Base-by-base conservation (phyloP, 768 basidiomycete species). In the Grammothele lineata region DNA sequence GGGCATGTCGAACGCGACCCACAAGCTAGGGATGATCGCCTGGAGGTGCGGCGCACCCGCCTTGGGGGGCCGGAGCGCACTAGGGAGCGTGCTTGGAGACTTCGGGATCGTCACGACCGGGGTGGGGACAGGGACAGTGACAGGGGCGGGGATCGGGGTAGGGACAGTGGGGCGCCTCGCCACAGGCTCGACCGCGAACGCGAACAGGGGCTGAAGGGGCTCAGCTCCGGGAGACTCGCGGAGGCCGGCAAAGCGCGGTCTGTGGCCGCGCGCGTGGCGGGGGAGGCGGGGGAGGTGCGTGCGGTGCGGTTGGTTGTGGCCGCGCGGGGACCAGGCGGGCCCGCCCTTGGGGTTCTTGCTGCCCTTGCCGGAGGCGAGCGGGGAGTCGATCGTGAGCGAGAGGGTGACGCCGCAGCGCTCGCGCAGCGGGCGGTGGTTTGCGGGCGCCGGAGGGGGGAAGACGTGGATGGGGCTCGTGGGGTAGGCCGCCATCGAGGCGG, bases 281-380 rank as follows among this genome's bases (percentile, higher is more conserved):
- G 27, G 7, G 8, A 30, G 7, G 37, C 56, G 54, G 24, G 54
- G 60, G 14, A 58, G 53, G 43, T 53, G 33, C 45, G 39, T 54
- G 32, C 59, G 57, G 46, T 61, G 59, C 8, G 59, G 59, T 37
- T 61, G 57, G 42, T 54, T 18, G 47, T 58, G 55, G 21, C 51
- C 57, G 36, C 53, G 55, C 7, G 55, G 51, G 22, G 49, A 50
- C 52, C 56, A 51, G 38, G 45, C 43, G 4, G 44, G 48, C 27
- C 45, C 34, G 25, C 33, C 23, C 43, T 40, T 38, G 24, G 38
- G 21, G 6, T 39, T 30, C 32, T 45, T 45, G n/a, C n/a, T n/a
- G n/a, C n/a, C n/a, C n/a, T n/a, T n/a, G n/a, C n/a, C n/a, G n/a
- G n/a, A n/a, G n/a, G n/a, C n/a, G 43, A 45, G 48, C 11, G 45